A percentile compares a stretch with the other conserved stretches of the same genome.
phyloP scores from a whole-genome alignment of 2,329 filamentous ascomycete genomes.

The Lachnellula occidentalis region DNA sequence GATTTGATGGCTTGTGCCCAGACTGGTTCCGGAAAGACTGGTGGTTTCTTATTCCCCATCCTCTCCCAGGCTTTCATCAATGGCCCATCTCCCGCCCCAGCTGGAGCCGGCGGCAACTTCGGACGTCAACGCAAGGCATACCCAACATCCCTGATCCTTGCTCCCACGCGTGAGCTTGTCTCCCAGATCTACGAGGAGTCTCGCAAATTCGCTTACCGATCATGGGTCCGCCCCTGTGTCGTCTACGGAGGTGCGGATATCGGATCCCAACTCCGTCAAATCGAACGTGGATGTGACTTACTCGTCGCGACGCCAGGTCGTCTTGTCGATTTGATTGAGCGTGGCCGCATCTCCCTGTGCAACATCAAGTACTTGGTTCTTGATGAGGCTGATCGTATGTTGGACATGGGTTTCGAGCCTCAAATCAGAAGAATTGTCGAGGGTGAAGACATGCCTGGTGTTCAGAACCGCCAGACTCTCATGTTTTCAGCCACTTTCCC shows the following conservation, averaged over 20 bases:
- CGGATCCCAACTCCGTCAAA: conserved; percentile 94
- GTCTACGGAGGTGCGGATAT: conserved; percentile 99
- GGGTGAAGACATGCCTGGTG: conserved; percentile 92
- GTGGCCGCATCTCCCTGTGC: conserved; percentile 91
- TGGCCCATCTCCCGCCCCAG: conserved; percentile 69
- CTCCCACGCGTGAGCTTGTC: conserved; percentile 95
- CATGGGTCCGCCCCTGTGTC: conserved; percentile 96
- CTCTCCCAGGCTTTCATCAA: conserved; percentile 94
- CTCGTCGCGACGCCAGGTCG: conserved; percentile 95
- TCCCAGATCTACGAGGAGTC: conserved; percentile 98
- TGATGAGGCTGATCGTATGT: conserved; percentile 98
- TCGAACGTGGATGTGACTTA: conserved; percentile 94
- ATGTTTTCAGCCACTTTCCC: conserved; percentile 99
- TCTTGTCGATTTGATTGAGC: conserved; percentile 96
- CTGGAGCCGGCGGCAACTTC: conserved; percentile 62
- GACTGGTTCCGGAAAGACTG: conserved; percentile 99
- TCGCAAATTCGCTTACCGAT: conserved; percentile 97
- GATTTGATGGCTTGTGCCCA: conserved; percentile 99
- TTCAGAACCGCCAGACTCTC: conserved; percentile 85
- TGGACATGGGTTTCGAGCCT: conserved; percentile 99
- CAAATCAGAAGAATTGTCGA: conserved; percentile 98
- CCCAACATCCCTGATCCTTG: conserved; percentile 91
- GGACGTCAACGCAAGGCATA: conserved; percentile 96
- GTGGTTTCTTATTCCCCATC: conserved; percentile 98
- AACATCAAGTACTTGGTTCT: conserved; percentile 99